phyloP scores from a whole-genome alignment of 2,329 filamentous ascomycete genomes.

The Botrytis hyacinthi region DNA sequence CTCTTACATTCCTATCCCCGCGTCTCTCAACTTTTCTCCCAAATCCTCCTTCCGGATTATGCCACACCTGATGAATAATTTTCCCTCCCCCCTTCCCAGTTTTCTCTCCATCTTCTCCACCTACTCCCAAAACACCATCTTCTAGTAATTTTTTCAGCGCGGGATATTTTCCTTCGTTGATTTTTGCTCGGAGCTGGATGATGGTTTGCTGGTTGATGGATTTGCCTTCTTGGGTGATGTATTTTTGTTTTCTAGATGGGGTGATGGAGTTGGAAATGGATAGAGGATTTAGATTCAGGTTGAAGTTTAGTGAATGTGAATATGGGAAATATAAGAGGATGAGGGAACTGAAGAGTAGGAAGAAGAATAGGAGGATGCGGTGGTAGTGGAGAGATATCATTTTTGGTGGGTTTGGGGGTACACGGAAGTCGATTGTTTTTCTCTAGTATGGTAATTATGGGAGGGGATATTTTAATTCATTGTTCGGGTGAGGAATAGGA shows the following conservation, averaged over 20 bases:
- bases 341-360: neutral
- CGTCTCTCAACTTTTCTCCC: neutral
- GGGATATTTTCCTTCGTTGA: neutral
- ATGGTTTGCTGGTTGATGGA: neutral
- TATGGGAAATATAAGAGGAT: neutral
- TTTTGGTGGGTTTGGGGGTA: accelerated
- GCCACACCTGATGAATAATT: constrained; percentile 12
- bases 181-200: neutral
- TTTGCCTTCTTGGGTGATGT: neutral
- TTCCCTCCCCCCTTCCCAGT: neutral
- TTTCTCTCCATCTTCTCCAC: accelerated
- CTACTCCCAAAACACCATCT: neutral
- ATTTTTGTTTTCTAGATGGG: neutral
- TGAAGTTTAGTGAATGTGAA: neutral
- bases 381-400: constrained; percentile 6
- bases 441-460: too few species aligned
- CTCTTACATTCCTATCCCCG: neutral
- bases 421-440: neutral
- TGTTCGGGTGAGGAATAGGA: accelerated
- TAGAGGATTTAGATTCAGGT: neutral
- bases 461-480: accelerated
- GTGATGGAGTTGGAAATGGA: accelerated
- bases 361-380: neutral
- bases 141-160: neutral
- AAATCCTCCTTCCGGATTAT: neutral